Evolutionary conservation across 768 basidiomycete species (phyloP).

Genomic region (Naganishia antarctica): DNA sequence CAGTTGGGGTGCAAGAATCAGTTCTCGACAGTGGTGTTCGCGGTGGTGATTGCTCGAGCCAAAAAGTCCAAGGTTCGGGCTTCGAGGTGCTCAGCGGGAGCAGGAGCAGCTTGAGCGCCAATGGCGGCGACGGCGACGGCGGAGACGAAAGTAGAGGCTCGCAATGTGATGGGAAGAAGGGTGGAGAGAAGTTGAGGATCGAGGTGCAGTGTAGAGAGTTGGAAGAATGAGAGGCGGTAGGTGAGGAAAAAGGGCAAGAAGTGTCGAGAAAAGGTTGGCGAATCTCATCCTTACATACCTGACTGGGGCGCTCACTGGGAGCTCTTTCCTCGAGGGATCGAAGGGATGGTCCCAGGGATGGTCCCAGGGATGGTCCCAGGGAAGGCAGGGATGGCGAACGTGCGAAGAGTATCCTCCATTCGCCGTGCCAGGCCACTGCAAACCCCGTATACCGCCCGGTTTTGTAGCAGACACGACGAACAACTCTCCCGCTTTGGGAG

Average conservation of each 20-base stretch:
- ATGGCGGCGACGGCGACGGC: conserved; percentile 2
- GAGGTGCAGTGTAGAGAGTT: neutral
- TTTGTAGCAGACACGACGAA: too few species aligned
- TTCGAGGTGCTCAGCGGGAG: neutral
- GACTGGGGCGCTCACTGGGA: too few species aligned
- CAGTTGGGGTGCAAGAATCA: neutral
- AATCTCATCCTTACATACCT: neutral
- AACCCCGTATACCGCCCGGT: too few species aligned
- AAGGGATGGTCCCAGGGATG: too few species aligned
- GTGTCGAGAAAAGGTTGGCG: neutral
- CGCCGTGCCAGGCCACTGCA: too few species aligned
- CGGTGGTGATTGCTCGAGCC: neutral
- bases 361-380: too few species aligned
- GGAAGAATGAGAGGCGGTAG: conserved; percentile 6
- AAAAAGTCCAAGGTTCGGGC: neutral
- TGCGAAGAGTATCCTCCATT: too few species aligned
- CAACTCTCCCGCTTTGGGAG: too few species aligned
- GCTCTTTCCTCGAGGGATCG: too few species aligned
- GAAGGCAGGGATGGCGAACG: too few species aligned
- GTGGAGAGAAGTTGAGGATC: neutral
- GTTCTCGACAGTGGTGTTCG: neutral
- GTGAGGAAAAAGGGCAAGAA: neutral
- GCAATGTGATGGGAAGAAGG: neutral
- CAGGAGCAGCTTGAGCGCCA: neutral
- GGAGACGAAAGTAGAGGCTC: conserved; percentile 8